A percentile compares a stretch with the other conserved stretches of the same genome.
Conservation (phyloP, 1,284 basidiomycete species). For the Anthracocystis setariae region DNA sequence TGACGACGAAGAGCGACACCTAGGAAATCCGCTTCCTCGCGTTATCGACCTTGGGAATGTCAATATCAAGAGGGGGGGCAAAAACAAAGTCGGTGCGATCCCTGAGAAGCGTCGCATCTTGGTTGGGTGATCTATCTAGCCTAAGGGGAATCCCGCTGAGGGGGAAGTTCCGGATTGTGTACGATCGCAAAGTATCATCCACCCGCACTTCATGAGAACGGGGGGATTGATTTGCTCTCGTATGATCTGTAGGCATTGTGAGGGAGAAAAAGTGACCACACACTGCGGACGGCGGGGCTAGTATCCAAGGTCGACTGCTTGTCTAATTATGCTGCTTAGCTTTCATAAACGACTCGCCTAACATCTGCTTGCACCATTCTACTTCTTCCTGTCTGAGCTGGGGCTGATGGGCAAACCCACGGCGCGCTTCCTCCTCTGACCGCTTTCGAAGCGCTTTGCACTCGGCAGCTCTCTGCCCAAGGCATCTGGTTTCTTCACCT, state of each 20-base stretch:
- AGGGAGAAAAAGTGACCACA: too few relatives aligned
- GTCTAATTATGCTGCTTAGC: too few relatives aligned
- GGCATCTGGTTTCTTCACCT: slow-evolving; percentile 92
- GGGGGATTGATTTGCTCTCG: background rate
- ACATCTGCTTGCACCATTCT: background rate
- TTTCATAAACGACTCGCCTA: too few relatives aligned
- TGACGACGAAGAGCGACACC: too few relatives aligned
- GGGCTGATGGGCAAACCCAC: slow-evolving; percentile 14
- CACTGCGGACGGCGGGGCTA: too few relatives aligned
- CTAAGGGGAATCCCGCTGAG: too few relatives aligned
- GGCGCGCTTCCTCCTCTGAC: slow-evolving; percentile 78
- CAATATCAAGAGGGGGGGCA: too few relatives aligned
- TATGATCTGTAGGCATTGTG: background rate
- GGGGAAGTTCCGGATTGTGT: too few relatives aligned
- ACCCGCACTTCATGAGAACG: background rate
- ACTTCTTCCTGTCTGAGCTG: background rate
- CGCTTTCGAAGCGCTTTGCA: slow-evolving; percentile 83
- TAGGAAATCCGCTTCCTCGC: too few relatives aligned
- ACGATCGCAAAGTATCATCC: background rate
- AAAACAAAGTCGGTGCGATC: background rate
- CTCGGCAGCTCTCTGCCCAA: slow-evolving; percentile 78
- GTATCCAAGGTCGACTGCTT: too few relatives aligned
- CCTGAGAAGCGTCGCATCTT: background rate
- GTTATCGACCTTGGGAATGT: too few relatives aligned
- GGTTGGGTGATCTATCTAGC: background rate